Base-by-base conservation (phyloP, 495 filamentous ascomycete genomes). In the Trichocladium uniseriatum region DNA sequence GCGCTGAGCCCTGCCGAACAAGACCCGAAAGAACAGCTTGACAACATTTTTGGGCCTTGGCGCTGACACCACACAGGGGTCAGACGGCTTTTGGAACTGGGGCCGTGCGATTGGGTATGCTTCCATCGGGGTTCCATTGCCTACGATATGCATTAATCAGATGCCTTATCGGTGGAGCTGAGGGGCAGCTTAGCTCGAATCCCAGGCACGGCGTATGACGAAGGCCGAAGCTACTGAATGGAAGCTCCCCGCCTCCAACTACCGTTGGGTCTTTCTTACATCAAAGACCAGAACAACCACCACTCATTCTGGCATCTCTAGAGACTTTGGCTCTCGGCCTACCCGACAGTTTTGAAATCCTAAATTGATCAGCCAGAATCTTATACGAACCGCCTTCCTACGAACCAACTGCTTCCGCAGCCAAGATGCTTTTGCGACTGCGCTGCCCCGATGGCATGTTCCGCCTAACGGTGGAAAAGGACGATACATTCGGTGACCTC, bases 361-460 rank as follows among this genome's bases (percentile, higher is more conserved):
- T 3, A 27, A 27, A 27, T 3, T 8, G 24, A 27, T 8, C 24
- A 27, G 8, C 24, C 24, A 27, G 24, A 27, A 16, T n/a, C 5
- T 31, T 15, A 32, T 34, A 13, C 39, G 13, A 38, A 28, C 13
- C 18, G 7, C 9, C 31, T 10, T 10, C 11, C 31, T 32, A 10
- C 31, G 31, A 46, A 19, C 46, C 14, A 41, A 35, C 5, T 4
- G 9, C 20, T 18, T 8, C 14, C 27, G 7, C 28, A 29, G 6
- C 1, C 57, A 52, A 27, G 44, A 88, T 89, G 83, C 72, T 88
- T 48, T 67, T 89, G 37, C 70, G 84, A 62, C 74, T 87, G 52
- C 74, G 79, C 48, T 76, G 79, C 28, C 79, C 80, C 43, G 81
- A 89, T 69, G 84, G 84, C 67, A 80, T 79, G 63, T 74, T 82